Base-by-base conservation (phyloP, 2,329 filamentous ascomycete genomes). In the Lizonia empirigonia region DNA sequence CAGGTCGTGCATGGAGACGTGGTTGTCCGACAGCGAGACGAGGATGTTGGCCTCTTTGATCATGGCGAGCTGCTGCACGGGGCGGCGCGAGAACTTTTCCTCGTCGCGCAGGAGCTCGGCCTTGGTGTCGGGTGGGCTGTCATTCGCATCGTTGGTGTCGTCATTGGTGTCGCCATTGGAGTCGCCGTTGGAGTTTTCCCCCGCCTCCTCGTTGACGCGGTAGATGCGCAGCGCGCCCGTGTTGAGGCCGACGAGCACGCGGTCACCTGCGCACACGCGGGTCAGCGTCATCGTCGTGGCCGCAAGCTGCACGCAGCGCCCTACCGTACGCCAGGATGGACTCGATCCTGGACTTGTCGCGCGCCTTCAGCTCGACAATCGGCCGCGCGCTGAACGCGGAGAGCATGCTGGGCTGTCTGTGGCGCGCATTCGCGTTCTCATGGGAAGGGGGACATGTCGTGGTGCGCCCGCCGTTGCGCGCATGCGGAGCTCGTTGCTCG, bases 261-360 rank as follows among this genome's bases (percentile, higher is more conserved):
- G 86, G 72, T 99, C 94, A 70, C 92, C 88, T 91, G 47, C 5
- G 18, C 8, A 13, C 15, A 37, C 15, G 10, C 23, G 10, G 4
- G 58, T 71, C 49, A 72, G 64, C 38, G 36, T 33, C 32, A n/a
- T 29, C 29, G 36, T 33, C 32, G 15, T 29, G 27, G 19, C 16
- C 29, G 16, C n/a, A 12, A 19, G 47, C 56, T 38, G 15, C 16
- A 12, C 10, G 33, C 18, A 10, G 36, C 40, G 24, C 13, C 75
- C 50, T 81, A 90, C 89, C 91, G 76, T 96, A 90, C 55, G 93
- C 90, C 38, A 97, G 82, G 62, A 99, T 90, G 40, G 90, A 94
- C 77, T 99, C 94, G 76, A 99, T 96, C 80, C 89, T 94, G 61
- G 90, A 95, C 80, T 95, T 97, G 84, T 97, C 93, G 75, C 90